Percentiles rank a stretch among this genome's conserved stretches.
These are phyloP conservation scores for Leccinum truebloodii DNA, from an alignment of 768 basidiomycete genomes.

Conservation along the genomic window DNA sequence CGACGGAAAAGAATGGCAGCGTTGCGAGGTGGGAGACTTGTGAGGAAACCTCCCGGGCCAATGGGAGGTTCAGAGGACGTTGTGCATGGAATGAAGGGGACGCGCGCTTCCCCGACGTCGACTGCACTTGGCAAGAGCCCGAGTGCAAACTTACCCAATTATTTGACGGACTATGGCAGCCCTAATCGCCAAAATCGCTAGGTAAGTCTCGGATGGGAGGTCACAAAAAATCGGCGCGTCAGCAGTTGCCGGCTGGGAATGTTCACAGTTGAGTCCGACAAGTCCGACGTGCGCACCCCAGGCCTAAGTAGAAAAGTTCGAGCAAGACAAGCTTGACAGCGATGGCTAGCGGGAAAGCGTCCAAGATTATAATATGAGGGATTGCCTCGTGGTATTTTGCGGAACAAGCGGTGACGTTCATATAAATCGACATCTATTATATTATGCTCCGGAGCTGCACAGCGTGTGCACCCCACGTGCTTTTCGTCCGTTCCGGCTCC, in stretches of 20 bases:
- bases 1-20: slow-evolving; percentile 32
- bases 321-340: background rate
- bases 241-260: slow-evolving; percentile 7
- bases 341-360: background rate
- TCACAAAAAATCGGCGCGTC: slow-evolving; percentile 7
- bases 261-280: background rate
- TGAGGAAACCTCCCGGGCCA: background rate
- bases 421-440: background rate
- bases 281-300: background rate
- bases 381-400: background rate
- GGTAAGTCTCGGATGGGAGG: background rate
- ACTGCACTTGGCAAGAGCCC: background rate
- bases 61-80: slow-evolving; percentile 4
- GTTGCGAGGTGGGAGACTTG: background rate
- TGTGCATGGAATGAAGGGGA: slow-evolving; percentile 18
- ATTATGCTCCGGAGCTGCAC: no score
- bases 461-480: no score
- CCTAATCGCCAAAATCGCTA: slow-evolving; percentile 25
- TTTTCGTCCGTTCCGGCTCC: no score
- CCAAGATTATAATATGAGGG: background rate
- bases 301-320: background rate
- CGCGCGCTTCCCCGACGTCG: background rate
- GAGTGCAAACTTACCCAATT: slow-evolving; percentile 14
- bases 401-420: background rate
- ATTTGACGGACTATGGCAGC: slow-evolving; percentile 18